Conservation (phyloP, 2,329 filamentous ascomycete genomes). For the Pseudocercospora ulei region DNA sequence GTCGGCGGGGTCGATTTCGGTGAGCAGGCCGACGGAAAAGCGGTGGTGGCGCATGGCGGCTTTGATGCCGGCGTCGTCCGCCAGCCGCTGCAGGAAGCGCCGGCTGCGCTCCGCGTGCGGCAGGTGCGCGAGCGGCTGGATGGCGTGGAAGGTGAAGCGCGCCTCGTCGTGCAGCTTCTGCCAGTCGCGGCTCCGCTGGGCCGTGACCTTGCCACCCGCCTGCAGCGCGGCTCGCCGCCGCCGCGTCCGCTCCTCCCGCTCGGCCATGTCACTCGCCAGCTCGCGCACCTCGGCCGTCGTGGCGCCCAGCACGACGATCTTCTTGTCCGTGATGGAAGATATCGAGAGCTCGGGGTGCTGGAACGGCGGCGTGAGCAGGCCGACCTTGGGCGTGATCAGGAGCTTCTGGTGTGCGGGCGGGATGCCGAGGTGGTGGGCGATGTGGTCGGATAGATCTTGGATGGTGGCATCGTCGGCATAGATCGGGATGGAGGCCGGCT, state of each 20-base stretch:
- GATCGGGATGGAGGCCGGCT: constrained; percentile 43
- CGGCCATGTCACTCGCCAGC: constrained; percentile 44
- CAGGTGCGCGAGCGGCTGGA: constrained; percentile 67
- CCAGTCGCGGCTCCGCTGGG: constrained; percentile 36
- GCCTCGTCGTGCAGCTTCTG: constrained; percentile 49
- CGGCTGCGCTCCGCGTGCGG: constrained; percentile 63
- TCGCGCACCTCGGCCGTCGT: constrained; percentile 52
- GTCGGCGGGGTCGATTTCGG: constrained; percentile 85
- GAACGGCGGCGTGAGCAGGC: constrained; percentile 56
- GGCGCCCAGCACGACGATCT: constrained; percentile 57
- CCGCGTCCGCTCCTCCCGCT: constrained; percentile 43
- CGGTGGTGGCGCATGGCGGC: constrained; percentile 72
- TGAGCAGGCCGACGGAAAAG: constrained; percentile 75
- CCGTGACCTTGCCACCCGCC: constrained; percentile 34
- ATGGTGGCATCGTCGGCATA: constrained; percentile 44
- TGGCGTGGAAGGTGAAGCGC: constrained; percentile 69
- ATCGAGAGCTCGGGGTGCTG: constrained; percentile 48
- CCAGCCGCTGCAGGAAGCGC: constrained; percentile 63
- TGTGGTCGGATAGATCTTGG: constrained; percentile 50
- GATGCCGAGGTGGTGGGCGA: constrained; percentile 50
- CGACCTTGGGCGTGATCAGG: constrained; percentile 53
- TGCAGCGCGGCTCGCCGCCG: constrained; percentile 35
- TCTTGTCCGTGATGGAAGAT: constrained; percentile 46
- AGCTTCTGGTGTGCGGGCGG: constrained; percentile 58
- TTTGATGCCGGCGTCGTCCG: constrained; percentile 75